Percentiles rank a stretch among this genome's conserved stretches.
phyloP scores from a whole-genome alignment of 495 filamentous ascomycete genomes.

The Xylaria sp. region DNA sequence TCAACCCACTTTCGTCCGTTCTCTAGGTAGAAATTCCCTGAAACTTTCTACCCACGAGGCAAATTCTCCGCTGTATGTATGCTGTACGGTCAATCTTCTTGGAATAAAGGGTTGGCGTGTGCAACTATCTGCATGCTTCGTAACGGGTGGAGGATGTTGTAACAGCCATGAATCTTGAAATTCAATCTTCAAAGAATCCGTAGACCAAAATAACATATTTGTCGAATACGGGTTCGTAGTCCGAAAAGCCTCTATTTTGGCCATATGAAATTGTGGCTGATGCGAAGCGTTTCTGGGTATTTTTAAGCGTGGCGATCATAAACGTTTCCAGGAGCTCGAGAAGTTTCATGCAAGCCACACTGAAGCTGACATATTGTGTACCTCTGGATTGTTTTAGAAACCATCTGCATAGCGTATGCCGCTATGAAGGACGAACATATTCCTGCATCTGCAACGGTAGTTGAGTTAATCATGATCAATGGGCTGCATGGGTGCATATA shows the following conservation, averaged over 20 bases:
- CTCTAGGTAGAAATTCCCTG: slow-evolving; percentile 2
- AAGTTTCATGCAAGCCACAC: slow-evolving; percentile 25
- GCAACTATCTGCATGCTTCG: slow-evolving; percentile 2
- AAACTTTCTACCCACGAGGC: slow-evolving; percentile 22
- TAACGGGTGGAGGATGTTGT: neutral
- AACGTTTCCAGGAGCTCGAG: slow-evolving; percentile 13
- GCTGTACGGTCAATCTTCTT: slow-evolving; percentile 20
- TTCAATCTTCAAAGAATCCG: neutral
- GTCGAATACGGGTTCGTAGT: slow-evolving; percentile 9
- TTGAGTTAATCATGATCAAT: slow-evolving; percentile 20
- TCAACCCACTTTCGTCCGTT: neutral
- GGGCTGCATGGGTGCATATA: slow-evolving; percentile 1
- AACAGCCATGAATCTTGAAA: neutral
- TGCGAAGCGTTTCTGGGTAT: slow-evolving; percentile 1
- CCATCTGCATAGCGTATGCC: slow-evolving; percentile 9
- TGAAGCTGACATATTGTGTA: neutral
- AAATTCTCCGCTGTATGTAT: slow-evolving; percentile 29
- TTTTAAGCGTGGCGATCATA: slow-evolving; percentile 10
- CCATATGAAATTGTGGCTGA: slow-evolving; percentile 1
- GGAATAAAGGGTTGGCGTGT: slow-evolving; percentile 1
- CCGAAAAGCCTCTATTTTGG: slow-evolving; percentile 15
- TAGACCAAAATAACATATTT: neutral
- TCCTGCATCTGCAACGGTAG: slow-evolving; percentile 24
- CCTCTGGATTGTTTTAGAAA: slow-evolving; percentile 12
- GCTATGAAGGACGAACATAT: slow-evolving; percentile 20